A percentile compares a stretch with the other conserved stretches of the same genome.
phyloP scores from a whole-genome alignment of 2,329 filamentous ascomycete species.

The Hymenoscyphus albidus region DNA sequence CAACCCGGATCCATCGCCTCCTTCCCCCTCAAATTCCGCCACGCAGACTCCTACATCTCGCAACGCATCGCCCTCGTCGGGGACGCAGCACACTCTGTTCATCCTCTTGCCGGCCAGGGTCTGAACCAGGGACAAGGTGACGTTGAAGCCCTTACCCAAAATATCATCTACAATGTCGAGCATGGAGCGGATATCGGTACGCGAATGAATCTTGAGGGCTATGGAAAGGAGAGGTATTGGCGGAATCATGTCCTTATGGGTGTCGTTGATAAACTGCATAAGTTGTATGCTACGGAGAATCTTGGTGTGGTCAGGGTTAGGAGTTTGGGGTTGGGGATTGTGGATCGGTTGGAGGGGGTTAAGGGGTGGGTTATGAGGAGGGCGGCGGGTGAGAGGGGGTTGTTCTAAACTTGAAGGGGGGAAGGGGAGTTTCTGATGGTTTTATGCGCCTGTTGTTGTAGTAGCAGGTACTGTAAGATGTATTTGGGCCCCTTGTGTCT shows the following conservation, averaged over 20 bases:
- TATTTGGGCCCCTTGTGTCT: not conserved
- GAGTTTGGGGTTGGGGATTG: constrained; percentile 69
- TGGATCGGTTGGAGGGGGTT: constrained; percentile 69
- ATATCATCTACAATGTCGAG: constrained; percentile 70
- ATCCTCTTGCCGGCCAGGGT: constrained; percentile 91
- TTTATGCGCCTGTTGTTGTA: not conserved
- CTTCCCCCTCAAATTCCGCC: constrained; percentile 86
- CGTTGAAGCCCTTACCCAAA: constrained; percentile 65
- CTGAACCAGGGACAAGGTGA: constrained; percentile 92
- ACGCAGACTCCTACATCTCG: constrained; percentile 89
- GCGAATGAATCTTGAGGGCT: constrained; percentile 72
- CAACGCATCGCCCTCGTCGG: constrained; percentile 90
- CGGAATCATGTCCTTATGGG: constrained; percentile 76
- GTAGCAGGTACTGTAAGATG: not conserved
- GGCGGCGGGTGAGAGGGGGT: constrained; percentile 52
- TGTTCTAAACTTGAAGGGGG: constrained; percentile 32
- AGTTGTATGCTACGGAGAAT: constrained; percentile 77
- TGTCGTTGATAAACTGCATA: constrained; percentile 86
- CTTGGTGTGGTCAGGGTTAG: constrained; percentile 78
- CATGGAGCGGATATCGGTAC: constrained; percentile 88
- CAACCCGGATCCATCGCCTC: constrained; percentile 79
- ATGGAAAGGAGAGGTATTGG: constrained; percentile 75
- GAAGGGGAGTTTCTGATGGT: not conserved
- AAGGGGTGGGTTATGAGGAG: constrained; percentile 86
- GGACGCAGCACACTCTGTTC: constrained; percentile 91